phyloP scores from a whole-genome alignment of 2,329 filamentous ascomycete species.

The Ceratocystis eucalypticola region DNA sequence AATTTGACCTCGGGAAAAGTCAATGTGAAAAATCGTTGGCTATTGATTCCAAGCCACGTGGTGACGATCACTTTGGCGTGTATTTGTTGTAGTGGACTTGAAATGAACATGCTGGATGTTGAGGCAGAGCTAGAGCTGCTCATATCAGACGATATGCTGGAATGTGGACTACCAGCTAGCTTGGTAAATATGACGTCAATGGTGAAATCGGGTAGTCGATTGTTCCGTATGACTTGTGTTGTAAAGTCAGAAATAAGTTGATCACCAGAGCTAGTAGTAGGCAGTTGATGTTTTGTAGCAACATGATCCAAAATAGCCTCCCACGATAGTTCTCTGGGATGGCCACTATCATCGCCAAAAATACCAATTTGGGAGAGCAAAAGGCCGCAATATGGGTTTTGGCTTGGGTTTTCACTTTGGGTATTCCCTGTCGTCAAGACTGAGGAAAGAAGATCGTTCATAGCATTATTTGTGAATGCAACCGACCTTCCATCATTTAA shows the following conservation, averaged over 20 bases:
- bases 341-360: constrained; percentile 57
- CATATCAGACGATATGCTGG: background rate
- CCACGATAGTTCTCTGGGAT: constrained; percentile 45
- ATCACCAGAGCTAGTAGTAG: background rate
- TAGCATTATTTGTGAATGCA: constrained; percentile 60
- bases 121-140: constrained; percentile 22
- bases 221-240: constrained; percentile 7
- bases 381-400: constrained; percentile 4
- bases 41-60: constrained; percentile 54
- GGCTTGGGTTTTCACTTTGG: background rate
- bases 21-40: constrained; percentile 56
- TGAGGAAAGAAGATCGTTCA: constrained; percentile 46
- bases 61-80: constrained; percentile 66
- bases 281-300: constrained; percentile 23
- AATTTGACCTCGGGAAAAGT: constrained; percentile 45
- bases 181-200: constrained; percentile 15
- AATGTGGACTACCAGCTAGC: background rate
- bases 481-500: constrained; percentile 56
- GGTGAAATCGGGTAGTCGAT: constrained; percentile 14
- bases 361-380: constrained; percentile 55
- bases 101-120: background rate
- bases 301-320: constrained; percentile 45
- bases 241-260: background rate
- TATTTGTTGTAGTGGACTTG: constrained; percentile 26
- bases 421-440: background rate